Base-by-base conservation (phyloP, 2,329 filamentous ascomycete genomes). In the Coniella vitis region DNA sequence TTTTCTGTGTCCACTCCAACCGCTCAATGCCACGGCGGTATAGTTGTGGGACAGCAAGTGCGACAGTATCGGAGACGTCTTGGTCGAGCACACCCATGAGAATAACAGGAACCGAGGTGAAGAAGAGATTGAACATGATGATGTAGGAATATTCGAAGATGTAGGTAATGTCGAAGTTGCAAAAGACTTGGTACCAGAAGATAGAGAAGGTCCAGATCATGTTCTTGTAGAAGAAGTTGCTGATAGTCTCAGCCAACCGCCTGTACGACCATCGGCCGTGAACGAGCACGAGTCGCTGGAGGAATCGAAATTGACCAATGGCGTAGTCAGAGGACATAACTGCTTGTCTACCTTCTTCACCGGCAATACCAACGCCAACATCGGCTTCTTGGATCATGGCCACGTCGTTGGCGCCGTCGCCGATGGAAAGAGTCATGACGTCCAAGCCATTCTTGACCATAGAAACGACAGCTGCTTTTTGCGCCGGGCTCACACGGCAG, bases 201-300 rank as follows among this genome's bases (percentile, higher is more conserved):
- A 98, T 86, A 38, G 86, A 80, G 63, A 96, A 91, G 1, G 89
- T 93, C 93, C 93, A 98, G 45, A 97, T 86, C 68, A 98, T 86
- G 72, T 97, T 98, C 85, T 98, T 98, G 81, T 97, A 98, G 75
- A 98, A 98, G 76, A 98, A 98, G 67, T 98, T 98, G 65, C 90
- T 89, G 61, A 94, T 96, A 40, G 85, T 87, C 71, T 98, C 93
- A 25, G 86, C 89, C 65, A 98, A 72, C 59, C 93, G 83, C 46
- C 91, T 81, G 70, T 98, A 98, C n/a, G 90, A 95, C 88, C 90
- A 96, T 51, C 90, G 81, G 51, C 90, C 90, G 63, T 96, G 90
- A 4, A 96, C 90, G 17, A 96, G 78, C 25, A 96, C 79, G 53
- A 96, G 74, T 47, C 90, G 76, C 59, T 90, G 84, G 45, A 96